Evolutionary conservation across 805 yeast genomes (phyloP).

Genomic region (Ascoidea asiatica): DNA sequence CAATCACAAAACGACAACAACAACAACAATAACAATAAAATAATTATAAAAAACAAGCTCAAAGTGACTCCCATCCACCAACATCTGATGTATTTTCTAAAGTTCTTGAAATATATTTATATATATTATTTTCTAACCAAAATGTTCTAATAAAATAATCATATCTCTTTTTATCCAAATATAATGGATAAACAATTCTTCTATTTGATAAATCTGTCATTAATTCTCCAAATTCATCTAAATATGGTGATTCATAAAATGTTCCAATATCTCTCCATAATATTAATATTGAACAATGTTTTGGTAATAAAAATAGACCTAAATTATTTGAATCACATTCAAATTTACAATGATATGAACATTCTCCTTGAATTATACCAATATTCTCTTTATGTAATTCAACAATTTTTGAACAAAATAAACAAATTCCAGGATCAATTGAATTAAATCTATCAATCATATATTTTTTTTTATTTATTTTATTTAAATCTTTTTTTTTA

Average conservation of each 20-base stretch:
- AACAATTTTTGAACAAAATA: conserved; percentile 63
- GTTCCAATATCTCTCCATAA: conserved; percentile 71
- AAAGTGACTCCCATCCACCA: conserved; percentile 93
- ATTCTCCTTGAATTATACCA: conserved; percentile 55
- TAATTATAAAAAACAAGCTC: too few species aligned
- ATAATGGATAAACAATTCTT: conserved; percentile 61
- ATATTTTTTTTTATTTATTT: too few species aligned
- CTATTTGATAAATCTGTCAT: conserved; percentile 40
- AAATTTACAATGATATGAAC: conserved; percentile 54
- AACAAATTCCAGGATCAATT: conserved; percentile 72
- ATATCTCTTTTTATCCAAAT: conserved; percentile 46
- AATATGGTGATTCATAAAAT: conserved; percentile 70
- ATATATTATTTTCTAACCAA: conserved; percentile 71
- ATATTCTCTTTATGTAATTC: conserved; percentile 51
- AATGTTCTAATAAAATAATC: conserved; percentile 49
- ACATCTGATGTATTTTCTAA: conserved; percentile 69
- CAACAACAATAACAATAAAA: too few species aligned
- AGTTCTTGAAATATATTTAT: conserved; percentile 64
- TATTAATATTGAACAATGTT: conserved; percentile 48
- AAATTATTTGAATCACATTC: conserved; percentile 53
- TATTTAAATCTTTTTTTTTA: conserved; percentile 24
- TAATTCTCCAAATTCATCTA: conserved; percentile 77
- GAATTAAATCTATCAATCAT: conserved; percentile 16
- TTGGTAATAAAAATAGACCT: conserved; percentile 65
- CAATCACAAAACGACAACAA: too few species aligned